phyloP scores from a whole-genome alignment of 495 filamentous ascomycete genomes.

The Haplographium delicatum region DNA sequence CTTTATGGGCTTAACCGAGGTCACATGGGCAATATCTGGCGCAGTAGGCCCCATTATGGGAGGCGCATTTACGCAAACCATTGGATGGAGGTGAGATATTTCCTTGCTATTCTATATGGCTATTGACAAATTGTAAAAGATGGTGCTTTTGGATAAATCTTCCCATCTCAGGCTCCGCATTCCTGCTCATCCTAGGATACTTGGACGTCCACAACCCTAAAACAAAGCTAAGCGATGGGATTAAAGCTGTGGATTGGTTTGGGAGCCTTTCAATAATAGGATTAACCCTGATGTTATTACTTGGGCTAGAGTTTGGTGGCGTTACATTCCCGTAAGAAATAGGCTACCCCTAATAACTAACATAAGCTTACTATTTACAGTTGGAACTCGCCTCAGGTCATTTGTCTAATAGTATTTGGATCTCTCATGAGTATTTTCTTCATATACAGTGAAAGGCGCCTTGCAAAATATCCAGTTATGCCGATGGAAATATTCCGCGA shows the following conservation, averaged over 20 bases:
- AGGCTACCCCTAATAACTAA: too few species aligned
- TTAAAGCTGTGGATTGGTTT: constrained; percentile 46
- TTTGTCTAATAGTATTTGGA: constrained; percentile 69
- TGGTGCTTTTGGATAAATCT: constrained; percentile 42
- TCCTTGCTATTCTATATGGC: too few species aligned
- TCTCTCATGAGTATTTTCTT: constrained; percentile 53
- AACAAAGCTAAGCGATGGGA: constrained; percentile 45
- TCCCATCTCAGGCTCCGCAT: constrained; percentile 49
- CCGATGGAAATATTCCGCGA: constrained; percentile 57
- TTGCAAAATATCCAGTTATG: constrained; percentile 69
- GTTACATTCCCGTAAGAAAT: constrained; percentile 57
- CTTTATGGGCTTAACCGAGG: constrained; percentile 45
- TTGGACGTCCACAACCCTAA: constrained; percentile 57
- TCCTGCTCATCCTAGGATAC: constrained; percentile 52
- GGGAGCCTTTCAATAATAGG: constrained; percentile 55
- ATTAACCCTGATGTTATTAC: constrained; percentile 64
- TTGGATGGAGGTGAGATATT: too few species aligned
- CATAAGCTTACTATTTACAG: too few species aligned
- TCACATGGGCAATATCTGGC: constrained; percentile 66
- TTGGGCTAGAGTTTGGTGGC: constrained; percentile 69
- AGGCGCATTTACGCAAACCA: constrained; percentile 56
- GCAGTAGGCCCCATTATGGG: constrained; percentile 65
- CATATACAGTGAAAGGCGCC: constrained; percentile 55
- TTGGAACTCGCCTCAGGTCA: constrained; percentile 54
- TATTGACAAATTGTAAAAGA: too few species aligned